Conservation (phyloP, 805 yeast genomes). For the Lipomyces spencermartinsiae region DNA sequence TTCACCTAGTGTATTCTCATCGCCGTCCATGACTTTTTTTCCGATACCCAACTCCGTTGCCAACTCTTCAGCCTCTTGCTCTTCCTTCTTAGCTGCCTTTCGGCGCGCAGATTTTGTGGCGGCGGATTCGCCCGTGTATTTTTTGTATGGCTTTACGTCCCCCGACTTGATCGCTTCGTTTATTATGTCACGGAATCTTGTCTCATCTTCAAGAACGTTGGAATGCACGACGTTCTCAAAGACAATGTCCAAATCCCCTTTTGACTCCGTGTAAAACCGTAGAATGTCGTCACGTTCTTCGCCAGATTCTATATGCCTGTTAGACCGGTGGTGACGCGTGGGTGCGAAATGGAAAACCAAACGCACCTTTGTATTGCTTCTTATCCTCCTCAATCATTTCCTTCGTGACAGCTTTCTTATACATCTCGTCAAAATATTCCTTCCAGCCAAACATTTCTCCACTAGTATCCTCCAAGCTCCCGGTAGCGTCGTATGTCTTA, state of each 20-base stretch:
- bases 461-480: slow-evolving; percentile 54
- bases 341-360: not conserved
- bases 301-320: slow-evolving; percentile 34
- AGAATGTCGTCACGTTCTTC: slow-evolving; percentile 62
- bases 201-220: slow-evolving; percentile 68
- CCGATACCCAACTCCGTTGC: slow-evolving; percentile 58
- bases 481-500: slow-evolving; percentile 70
- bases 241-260: slow-evolving; percentile 72
- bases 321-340: not conserved
- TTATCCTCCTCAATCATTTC: slow-evolving; percentile 70
- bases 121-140: slow-evolving; percentile 54
- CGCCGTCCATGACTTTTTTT: slow-evolving; percentile 34
- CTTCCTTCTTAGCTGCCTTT: slow-evolving; percentile 48
- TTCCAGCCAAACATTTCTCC: slow-evolving; percentile 45
- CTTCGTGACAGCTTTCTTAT: slow-evolving; percentile 46
- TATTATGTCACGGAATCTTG: slow-evolving; percentile 62
- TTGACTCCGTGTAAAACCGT: slow-evolving; percentile 59
- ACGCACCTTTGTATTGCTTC: slow-evolving; percentile 59
- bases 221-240: slow-evolving; percentile 82
- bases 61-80: slow-evolving; percentile 61
- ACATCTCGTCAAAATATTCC: slow-evolving; percentile 48
- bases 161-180: slow-evolving; percentile 52
- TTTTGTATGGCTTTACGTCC: slow-evolving; percentile 49
- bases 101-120: slow-evolving; percentile 57
- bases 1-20: slow-evolving; percentile 48